Conservation (phyloP, 108 stramenopile species). For the Cyclotella sp. region DNA sequence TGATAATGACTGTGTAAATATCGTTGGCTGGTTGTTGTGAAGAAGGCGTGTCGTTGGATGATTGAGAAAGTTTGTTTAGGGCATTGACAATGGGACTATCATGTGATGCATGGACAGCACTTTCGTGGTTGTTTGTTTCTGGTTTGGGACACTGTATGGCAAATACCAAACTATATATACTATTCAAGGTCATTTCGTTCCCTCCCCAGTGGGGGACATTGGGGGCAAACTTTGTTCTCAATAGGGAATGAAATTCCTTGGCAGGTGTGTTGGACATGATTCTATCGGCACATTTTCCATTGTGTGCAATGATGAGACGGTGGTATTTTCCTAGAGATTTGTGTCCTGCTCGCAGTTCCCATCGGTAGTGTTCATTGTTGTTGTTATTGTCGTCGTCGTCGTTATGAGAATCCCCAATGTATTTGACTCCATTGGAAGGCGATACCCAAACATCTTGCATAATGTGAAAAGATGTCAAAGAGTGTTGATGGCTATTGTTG, state of each 20-base stretch:
- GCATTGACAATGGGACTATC: slow-evolving; percentile 30
- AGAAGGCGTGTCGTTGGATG: background rate
- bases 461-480: slow-evolving; percentile 25
- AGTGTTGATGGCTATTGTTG: background rate
- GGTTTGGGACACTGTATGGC: slow-evolving; percentile 31
- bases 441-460: slow-evolving; percentile 87
- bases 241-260: slow-evolving; percentile 64
- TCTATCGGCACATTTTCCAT: slow-evolving; percentile 92
- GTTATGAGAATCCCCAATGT: slow-evolving; percentile 29
- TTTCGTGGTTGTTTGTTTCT: slow-evolving; percentile 12
- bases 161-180: slow-evolving; percentile 75
- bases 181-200: slow-evolving; percentile 83
- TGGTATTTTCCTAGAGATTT: slow-evolving; percentile 70
- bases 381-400: background rate
- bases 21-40: slow-evolving; percentile 34
- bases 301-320: slow-evolving; percentile 82
- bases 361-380: slow-evolving; percentile 37
- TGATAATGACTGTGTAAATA: slow-evolving; percentile 63
- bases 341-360: slow-evolving; percentile 65
- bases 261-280: slow-evolving; percentile 86
- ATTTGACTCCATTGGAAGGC: slow-evolving; percentile 79
- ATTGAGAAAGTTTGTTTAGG: slow-evolving; percentile 14
- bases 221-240: slow-evolving; percentile 77
- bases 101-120: background rate
- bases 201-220: slow-evolving; percentile 70